Conservation (phyloP, 768 basidiomycete species). For the Boletus rufocinnamomeus region DNA sequence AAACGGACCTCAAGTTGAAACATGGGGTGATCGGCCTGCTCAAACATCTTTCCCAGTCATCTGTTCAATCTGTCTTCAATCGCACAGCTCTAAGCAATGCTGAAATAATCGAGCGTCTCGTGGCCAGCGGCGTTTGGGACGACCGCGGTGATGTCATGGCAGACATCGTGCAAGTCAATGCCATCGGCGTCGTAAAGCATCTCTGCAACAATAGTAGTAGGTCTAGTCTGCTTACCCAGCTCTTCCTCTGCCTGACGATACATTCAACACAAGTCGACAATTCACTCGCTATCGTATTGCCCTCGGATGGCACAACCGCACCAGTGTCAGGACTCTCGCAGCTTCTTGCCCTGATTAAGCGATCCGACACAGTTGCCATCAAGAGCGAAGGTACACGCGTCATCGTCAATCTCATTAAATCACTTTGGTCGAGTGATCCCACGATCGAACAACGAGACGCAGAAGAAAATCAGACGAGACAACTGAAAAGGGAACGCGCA, state of each 20-base stretch:
- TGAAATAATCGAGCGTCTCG: slow-evolving; percentile 61
- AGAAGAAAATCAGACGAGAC: slow-evolving; percentile 41
- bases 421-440: slow-evolving; percentile 64
- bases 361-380: slow-evolving; percentile 79
- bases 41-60: slow-evolving; percentile 79
- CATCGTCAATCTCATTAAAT: slow-evolving; percentile 81
- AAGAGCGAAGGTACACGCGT: slow-evolving; percentile 91
- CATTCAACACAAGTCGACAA: slow-evolving; percentile 41
- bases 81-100: slow-evolving; percentile 60
- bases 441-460: slow-evolving; percentile 30
- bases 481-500: slow-evolving; percentile 53
- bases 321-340: slow-evolving; percentile 58
- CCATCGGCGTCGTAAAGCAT: slow-evolving; percentile 88
- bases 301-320: slow-evolving; percentile 34
- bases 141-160: slow-evolving; percentile 75
- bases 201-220: slow-evolving; percentile 76
- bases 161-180: slow-evolving; percentile 83
- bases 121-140: slow-evolving; percentile 67
- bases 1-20: slow-evolving; percentile 77
- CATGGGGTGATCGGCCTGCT: slow-evolving; percentile 87
- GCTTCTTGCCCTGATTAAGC: slow-evolving; percentile 71
- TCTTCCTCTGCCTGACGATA: slow-evolving; percentile 34
- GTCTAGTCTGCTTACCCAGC: slow-evolving; percentile 22
- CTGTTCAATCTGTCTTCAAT: slow-evolving; percentile 57
- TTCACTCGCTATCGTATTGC: slow-evolving; percentile 52